Evolutionary conservation across 345 rosid genomes (phyloP).

Genomic region (Citrus reticulata): DNA sequence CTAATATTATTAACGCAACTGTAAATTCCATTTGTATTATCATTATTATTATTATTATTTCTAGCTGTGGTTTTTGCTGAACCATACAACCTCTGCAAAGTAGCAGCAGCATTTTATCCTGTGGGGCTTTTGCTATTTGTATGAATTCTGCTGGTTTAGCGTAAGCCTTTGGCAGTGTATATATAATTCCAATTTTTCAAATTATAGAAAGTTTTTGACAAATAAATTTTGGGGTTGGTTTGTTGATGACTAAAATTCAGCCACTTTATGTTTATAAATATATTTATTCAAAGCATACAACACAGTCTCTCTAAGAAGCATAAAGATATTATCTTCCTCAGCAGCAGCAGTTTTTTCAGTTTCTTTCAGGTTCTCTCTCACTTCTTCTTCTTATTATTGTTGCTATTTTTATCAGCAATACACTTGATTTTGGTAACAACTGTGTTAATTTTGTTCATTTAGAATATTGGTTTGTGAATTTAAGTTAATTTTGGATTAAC

Average conservation of each 20-base stretch:
- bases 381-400: background rate
- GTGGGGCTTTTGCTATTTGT: background rate
- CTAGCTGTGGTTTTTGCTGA: background rate
- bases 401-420: background rate
- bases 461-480: background rate
- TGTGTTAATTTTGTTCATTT: background rate
- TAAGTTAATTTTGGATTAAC: background rate
- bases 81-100: background rate
- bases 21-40: background rate
- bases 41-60: background rate
- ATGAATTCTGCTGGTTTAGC: background rate
- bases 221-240: background rate
- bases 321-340: background rate
- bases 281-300: background rate
- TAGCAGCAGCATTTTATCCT: background rate
- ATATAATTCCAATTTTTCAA: background rate
- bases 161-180: background rate
- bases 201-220: background rate
- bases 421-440: background rate
- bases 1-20: background rate
- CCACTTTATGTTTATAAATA: background rate
- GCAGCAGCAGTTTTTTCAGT: background rate
- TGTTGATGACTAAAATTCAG: background rate
- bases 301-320: background rate
- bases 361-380: background rate